Base-by-base conservation (phyloP, 1,284 basidiomycete species). In the Ganoderma lingzhi region DNA sequence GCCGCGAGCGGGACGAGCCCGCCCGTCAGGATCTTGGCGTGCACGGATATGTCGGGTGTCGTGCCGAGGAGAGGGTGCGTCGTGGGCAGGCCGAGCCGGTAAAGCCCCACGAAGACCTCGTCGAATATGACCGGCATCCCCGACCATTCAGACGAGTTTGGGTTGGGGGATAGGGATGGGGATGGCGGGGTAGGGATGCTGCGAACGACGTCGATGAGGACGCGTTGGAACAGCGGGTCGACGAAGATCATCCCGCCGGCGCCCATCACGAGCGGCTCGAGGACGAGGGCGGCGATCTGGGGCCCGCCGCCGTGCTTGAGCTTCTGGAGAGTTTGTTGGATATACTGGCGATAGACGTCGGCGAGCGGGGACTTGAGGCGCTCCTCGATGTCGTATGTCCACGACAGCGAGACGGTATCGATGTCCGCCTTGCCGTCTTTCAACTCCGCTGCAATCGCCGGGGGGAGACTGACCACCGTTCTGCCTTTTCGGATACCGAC, bases 201-300 rank as follows among this genome's bases (percentile, higher is more conserved):
- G 42, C 97, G 90, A 6, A 95, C 93, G 3, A 90, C 87, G 74
- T 98, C 95, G 61, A 98, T 84, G 70, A 99, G 82, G 51, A 96
- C 84, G 28, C 94, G 88, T 79, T 99, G 97, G 86, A 97, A 99
- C 44, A 99, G 90, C 0, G 97, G 97, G 77, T 99, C 97, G 61
- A 99, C 96, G 78, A 98, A 99, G 51, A 97, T 85, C 97, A 99
- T 99, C 0, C 97, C 97, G 0, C 96, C 97, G 0, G 97, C 97
- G 17, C 97, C 97, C 87, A 99, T 93, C 39, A 98, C 89, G 17
- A 98, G 86, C 0, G 97, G 97, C 79, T 99, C 97, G 45, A 99
- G 83, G 15, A 99, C 90, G 15, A 99, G 85, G 0, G 95, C 94
- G 8, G 88, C 92, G 9, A 92, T 79, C 30, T 82, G 85, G 0